Evolutionary conservation across 108 stramenopile species (phyloP), one percentile per base, ranked within the genome.

Genomic region (Mayamaea pseudoterrestris): DNA sequence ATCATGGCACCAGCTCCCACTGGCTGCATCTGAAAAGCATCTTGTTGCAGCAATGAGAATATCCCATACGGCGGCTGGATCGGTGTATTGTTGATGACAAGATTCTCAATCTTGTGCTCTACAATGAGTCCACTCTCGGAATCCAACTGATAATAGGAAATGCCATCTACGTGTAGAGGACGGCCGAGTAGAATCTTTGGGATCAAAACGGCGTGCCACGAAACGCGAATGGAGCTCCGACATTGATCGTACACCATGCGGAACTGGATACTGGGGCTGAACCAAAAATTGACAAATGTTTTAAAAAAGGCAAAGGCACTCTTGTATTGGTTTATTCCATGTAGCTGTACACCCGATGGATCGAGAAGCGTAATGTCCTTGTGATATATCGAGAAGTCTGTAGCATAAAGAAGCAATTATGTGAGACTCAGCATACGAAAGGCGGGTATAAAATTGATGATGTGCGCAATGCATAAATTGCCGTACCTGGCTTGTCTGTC

Each of bases 181-280:
- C 58, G 54, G 2, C 60, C 65, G n/a, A 75, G 41, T 35, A 65
- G 65, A 12, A 77, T 35, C 42, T 78, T 80, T 5, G 85, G 85
- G 8, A 75, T 53, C 21, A 87, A 44, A 3, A 77, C 61, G 17
- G 62, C 80, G 50, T 87, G 69, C 64, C 73, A 87, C 3, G 80
- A 80, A 11, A 87, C 58, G 18, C 78, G 69, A 49, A 87, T 82
- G 24, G 80, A 77, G 1, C 64, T 56, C 16, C 78, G 64, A n/a
- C 65, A 58, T 31, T 75, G 75, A 41, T 87, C 85, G 61, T 87
- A 87, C 2, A 82, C 75, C 78, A 87, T 82, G 14, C 85, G 74
- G 41, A 42, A 66, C 65, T 80, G 76, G 6, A 87, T 30, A 20
- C 61, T 43, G 16, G 49, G 32, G 30, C 73, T 66, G 50, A 79